A percentile compares a stretch with the other conserved stretches of the same genome.
phyloP scores from a whole-genome alignment of 78 protist species.

The Dictyostelium brefeldianum region DNA sequence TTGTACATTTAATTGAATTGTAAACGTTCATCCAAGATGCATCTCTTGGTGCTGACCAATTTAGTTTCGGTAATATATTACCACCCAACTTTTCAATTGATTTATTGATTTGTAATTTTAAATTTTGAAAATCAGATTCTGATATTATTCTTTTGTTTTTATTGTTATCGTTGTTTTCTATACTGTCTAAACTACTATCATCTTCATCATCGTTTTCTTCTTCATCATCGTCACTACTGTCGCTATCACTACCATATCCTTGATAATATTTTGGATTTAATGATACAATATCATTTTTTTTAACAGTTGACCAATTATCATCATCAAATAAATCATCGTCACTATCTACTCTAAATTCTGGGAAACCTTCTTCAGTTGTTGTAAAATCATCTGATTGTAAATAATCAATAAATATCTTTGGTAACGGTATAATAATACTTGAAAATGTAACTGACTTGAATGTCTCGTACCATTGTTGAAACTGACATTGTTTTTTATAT shows the following conservation, averaged over 20 bases:
- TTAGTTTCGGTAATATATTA: conserved; percentile 70
- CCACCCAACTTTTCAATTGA: conserved; percentile 76
- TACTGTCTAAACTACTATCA: not conserved
- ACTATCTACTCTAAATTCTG: conserved; percentile 29
- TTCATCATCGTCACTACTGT: not conserved
- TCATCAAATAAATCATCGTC: conserved; percentile 33
- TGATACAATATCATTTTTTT: not conserved
- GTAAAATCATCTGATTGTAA: conserved; percentile 47
- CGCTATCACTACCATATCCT: conserved; percentile 8
- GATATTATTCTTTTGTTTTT: not conserved
- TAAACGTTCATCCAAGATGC: conserved; percentile 64
- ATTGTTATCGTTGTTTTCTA: conserved; percentile 9
- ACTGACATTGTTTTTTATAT: conserved; percentile 35
- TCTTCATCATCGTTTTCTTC: conserved; percentile 16
- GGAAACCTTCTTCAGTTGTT: not conserved
- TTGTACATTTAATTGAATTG: conserved; percentile 44
- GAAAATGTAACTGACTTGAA: conserved; percentile 47
- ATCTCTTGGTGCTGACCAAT: conserved; percentile 85
- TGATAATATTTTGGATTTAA: conserved; percentile 49
- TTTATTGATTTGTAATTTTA: conserved; percentile 12
- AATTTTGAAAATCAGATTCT: conserved; percentile 35
- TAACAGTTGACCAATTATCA: conserved; percentile 35
- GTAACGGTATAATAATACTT: conserved; percentile 29
- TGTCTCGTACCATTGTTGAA: conserved; percentile 33
- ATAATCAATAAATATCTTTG: conserved; percentile 63